Percentiles rank a stretch among this genome's conserved stretches.
These are phyloP conservation scores for Podospora tetraspora DNA, from an alignment of 495 filamentous ascomycete genomes.

Conservation along the genomic window DNA sequence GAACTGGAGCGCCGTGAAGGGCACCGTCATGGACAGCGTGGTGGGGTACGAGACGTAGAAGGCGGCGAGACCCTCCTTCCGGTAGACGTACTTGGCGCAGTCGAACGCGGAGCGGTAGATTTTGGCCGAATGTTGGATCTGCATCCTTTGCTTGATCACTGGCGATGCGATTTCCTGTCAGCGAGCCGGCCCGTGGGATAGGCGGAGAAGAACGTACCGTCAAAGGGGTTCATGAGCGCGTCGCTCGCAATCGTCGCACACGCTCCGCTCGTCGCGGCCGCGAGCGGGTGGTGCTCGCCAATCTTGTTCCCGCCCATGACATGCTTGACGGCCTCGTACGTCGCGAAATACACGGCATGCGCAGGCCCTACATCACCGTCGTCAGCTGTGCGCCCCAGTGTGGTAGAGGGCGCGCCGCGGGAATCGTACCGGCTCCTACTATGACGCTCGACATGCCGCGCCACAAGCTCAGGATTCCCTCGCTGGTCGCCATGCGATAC, in stretches of 20 bases:
- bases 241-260: slow-evolving; percentile 94
- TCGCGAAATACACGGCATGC: slow-evolving; percentile 96
- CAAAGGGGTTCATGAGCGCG: slow-evolving; percentile 98
- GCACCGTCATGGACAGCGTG: slow-evolving; percentile 96
- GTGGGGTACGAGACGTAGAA: slow-evolving; percentile 99
- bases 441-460: slow-evolving; percentile 94
- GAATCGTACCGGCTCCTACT: slow-evolving; percentile 76
- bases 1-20: slow-evolving; percentile 94
- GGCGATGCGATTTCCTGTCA: not conserved
- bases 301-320: slow-evolving; percentile 86
- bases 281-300: slow-evolving; percentile 85
- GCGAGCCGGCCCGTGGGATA: slow-evolving; percentile 18
- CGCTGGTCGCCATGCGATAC: slow-evolving; percentile 80
- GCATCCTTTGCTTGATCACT: slow-evolving; percentile 99
- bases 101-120: slow-evolving; percentile 75
- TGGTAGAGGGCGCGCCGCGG: not conserved
- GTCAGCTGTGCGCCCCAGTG: slow-evolving; percentile 14
- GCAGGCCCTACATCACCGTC: slow-evolving; percentile 65
- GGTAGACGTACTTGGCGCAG: slow-evolving; percentile 82
- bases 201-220: slow-evolving; percentile 57
- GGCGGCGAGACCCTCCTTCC: slow-evolving; percentile 77
- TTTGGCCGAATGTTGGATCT: slow-evolving; percentile 84
- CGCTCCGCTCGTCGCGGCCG: slow-evolving; percentile 86
- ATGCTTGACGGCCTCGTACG: slow-evolving; percentile 96
- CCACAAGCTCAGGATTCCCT: slow-evolving; percentile 90